Base-by-base conservation (phyloP, 768 basidiomycete genomes). In the Clitopilus hobsonii region DNA sequence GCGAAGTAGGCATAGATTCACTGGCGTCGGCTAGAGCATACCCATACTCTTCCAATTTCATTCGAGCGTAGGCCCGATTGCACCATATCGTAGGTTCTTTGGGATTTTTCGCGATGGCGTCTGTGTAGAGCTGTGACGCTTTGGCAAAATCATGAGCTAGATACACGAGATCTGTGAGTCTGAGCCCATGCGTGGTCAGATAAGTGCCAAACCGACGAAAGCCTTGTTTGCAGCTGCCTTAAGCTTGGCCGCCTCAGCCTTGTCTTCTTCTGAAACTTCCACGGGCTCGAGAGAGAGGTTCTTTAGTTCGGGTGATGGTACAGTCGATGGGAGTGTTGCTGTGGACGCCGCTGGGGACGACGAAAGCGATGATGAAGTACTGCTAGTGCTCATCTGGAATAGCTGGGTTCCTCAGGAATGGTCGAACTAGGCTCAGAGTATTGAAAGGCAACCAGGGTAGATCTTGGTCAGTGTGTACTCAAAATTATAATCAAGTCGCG, bases 21-120 rank as follows among this genome's bases (percentile, higher is more conserved):
- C 94, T 83, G 38, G 93, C 85, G 74, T 98, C 96, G 25, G 76
- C 74, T 24, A 96, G 80, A 14, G 94, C 97, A 65, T 94, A 94
- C 2, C 97, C 97, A 63, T 89, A 88, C 72, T 99, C 80, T 69
- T 99, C 90, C 54, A 98, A 71, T 73, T 91, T 97, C 71, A 95
- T 92, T 51, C 96, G 83, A 13, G 91, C 82, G 70, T 93, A 91
- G 1, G 97, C 94, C 30, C 96, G 82, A 71, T 98, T 98, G 66
- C 89, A 94, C 89, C 91, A 98, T 52, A 96, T 70, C 13, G 93
- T 94, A 52, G 94, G 74, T 63, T 98, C 96, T 54, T 77, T 75
- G 0, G 94, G 94, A 67, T 99, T 94, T 65, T 86, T 81, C 60
- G 88, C 85, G 60, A 98, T 89, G 1, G 96, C 92, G 30, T 85